Evolutionary conservation across 2,329 filamentous ascomycete genomes (phyloP), one percentile per base, ranked within the genome.

Genomic region (Alternaria infectoria): DNA sequence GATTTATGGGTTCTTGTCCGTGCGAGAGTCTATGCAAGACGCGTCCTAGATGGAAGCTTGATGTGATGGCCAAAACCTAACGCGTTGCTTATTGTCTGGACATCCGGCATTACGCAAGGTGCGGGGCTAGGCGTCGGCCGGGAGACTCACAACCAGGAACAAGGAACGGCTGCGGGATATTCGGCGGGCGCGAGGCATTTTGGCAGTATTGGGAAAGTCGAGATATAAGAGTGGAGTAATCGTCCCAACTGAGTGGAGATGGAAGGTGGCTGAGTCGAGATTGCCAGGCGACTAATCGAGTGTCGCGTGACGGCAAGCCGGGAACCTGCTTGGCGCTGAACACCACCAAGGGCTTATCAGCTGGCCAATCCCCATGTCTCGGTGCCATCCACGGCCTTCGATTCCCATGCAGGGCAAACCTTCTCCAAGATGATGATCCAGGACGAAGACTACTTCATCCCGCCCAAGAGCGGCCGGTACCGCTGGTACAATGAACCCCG

Each of bases 211-310:
- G 62, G 62, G n/a, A 57, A 61, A 57, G 62, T 54, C 52, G 26
- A 64, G 52, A 57, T 61, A 36, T 19, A 54, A 59, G 54, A 64
- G 50, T 62, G 59, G 59, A 62, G 62, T 62, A 55, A 26, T 12
- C 50, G 40, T 60, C 45, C 59, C 49, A 57, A 58, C 59, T 36
- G 54, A 55, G 62, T 65, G 59, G 62, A 56, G 62, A 65, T 65
- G 62, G 54, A 58, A 43, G 59, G 54, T 62, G 59, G 57, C 61
- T 63, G 60, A 62, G 60, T 62, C 60, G 60, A 62, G 47, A 59
- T 59, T 62, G 52, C 54, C 59, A 62, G 55, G 47, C 59, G 55
- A 54, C 59, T 57, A 62, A 52, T 32, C 9, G 28, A 25, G 54
- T 58, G 62, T 65, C 62, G 62, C 55, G 59, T 65, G 60, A 62